phyloP scores from a whole-genome alignment of 352 stramenopile species.

The Globisporangium megalacanthum region DNA sequence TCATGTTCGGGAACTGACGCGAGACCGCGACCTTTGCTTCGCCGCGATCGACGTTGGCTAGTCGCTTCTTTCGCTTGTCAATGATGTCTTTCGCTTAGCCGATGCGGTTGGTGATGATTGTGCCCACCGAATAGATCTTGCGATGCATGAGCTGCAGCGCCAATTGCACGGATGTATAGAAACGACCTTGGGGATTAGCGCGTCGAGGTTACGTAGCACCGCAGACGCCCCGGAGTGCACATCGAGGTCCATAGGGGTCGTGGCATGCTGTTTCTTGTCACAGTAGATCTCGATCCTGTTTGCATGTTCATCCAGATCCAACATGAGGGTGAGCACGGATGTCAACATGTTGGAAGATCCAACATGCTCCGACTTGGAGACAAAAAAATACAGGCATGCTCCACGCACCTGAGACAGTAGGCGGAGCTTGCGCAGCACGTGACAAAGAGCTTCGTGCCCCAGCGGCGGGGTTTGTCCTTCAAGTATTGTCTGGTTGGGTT shows the following conservation, averaged over 20 bases:
- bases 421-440: not conserved
- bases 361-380: not conserved
- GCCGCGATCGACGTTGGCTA: not conserved
- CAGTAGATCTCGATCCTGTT: not conserved
- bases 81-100: not conserved
- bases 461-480: not conserved
- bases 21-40: not conserved
- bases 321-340: not conserved
- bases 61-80: not conserved
- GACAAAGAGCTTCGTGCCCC: not conserved
- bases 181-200: not conserved
- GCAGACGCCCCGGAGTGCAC: not conserved
- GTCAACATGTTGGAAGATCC: not conserved
- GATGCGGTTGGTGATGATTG: not conserved
- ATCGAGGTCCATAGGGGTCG: not conserved
- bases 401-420: not conserved
- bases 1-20: not conserved
- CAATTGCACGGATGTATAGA: not conserved
- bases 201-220: not conserved
- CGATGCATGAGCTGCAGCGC: not conserved
- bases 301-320: not conserved
- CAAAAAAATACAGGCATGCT: not conserved
- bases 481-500: not conserved
- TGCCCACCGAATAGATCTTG: not conserved
- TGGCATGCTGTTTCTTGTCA: not conserved